Conservation (phyloP, 805 yeast genomes). For the Yarrowia porcina region DNA sequence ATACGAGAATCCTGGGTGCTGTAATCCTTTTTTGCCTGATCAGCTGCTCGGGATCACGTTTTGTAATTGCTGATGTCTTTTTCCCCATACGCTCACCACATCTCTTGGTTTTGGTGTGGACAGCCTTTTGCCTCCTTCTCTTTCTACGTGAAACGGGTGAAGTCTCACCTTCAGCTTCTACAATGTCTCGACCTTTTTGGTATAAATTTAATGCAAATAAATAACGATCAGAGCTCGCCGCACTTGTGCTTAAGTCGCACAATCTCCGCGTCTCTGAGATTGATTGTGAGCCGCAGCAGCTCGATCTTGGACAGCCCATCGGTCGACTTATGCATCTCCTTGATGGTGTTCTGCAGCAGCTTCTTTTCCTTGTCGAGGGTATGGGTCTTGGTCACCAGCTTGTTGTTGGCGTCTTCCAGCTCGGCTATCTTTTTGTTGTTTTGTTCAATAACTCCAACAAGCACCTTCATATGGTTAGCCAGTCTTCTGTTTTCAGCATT, state of each 20-base stretch:
- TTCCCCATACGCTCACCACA: no score
- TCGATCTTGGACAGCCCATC: conserved; percentile 23
- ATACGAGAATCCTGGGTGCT: conserved; percentile 26
- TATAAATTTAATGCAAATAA: conserved; percentile 8
- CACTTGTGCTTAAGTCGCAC: conserved; percentile 21
- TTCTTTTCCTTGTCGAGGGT: conserved; percentile 20
- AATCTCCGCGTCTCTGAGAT: conserved; percentile 21
- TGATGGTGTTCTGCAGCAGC: conserved; percentile 20
- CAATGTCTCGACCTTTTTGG: no score
- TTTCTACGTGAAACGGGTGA: neutral
- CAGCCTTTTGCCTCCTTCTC: no score
- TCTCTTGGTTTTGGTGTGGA: no score
- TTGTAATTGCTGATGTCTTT: no score
- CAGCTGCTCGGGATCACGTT: no score
- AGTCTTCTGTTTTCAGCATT: conserved; percentile 15
- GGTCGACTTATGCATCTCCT: conserved; percentile 23
- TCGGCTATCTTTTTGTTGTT: conserved; percentile 12
- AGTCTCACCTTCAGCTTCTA: no score
- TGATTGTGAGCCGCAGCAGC: conserved; percentile 16
- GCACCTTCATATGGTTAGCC: conserved; percentile 22
- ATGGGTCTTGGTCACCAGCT: neutral
- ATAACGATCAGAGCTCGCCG: conserved; percentile 23
- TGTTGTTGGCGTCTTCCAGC: neutral
- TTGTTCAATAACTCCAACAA: conserved; percentile 15
- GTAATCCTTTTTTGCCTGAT: neutral